Base-by-base conservation (phyloP, 2,329 filamentous ascomycete genomes). In the Microdochium trichocladiopsis region DNA sequence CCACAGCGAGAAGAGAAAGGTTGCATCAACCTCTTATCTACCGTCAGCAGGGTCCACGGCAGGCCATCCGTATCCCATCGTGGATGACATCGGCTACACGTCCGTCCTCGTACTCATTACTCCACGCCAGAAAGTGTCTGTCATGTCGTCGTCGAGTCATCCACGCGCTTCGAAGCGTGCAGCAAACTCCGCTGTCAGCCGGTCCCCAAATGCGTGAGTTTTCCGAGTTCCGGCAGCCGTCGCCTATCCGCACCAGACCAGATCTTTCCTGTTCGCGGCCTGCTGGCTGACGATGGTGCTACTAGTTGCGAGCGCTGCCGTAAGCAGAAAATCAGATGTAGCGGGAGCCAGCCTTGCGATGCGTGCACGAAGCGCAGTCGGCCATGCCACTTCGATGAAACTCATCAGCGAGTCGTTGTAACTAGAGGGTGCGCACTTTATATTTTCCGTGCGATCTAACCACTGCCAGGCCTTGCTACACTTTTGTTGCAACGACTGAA, bases 401-500 rank as follows among this genome's bases (percentile, higher is more conserved):
- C 68, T n/a, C 70, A 75, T 36, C 71, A 76, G 49, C 77, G 77
- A 55, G 65, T 78, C 14, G 59, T 78, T 3, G 74, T 79, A 3
- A 75, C 74, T 14, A 66, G 67, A 62, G 72, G 71, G 74, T 75
- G 57, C 51, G 62, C 57, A 16, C 18, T n/a, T 5, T 43, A 10
- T 9, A 47, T 9, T 10, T 10, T 43, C 16, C 1, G 36, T 18
- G 5, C 22, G 12, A 50, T 25, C 21, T 50, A n/a, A n/a, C n/a
- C n/a, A n/a, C n/a, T n/a, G n/a, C n/a, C n/a, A n/a, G n/a, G n/a
- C n/a, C n/a, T n/a, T n/a, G n/a, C n/a, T n/a, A n/a, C n/a, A n/a
- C n/a, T n/a, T n/a, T n/a, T n/a, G n/a, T n/a, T n/a, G n/a, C n/a
- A n/a, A n/a, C n/a, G n/a, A n/a, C n/a, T n/a, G n/a, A n/a, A n/a